Evolutionary conservation across 306 rosid genomes (phyloP).

Genomic region (Trifolium pratense): DNA sequence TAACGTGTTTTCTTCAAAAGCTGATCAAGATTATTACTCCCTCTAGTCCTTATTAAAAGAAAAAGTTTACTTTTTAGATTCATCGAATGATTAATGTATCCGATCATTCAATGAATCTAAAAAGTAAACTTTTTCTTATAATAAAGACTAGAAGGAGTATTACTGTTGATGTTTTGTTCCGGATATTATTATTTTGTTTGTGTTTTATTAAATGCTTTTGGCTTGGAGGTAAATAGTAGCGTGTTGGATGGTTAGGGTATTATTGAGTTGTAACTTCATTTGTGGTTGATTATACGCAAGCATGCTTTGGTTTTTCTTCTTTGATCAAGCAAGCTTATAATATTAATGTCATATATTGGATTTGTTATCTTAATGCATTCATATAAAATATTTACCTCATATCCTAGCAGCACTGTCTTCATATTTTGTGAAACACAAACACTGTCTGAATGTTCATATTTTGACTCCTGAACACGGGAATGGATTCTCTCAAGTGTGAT

Average conservation of each 20-base stretch:
- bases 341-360: not conserved
- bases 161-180: too few relatives aligned
- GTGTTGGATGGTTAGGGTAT: not conserved
- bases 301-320: not conserved
- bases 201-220: not conserved
- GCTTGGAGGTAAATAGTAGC: not conserved
- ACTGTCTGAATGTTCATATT: conserved; percentile 6
- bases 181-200: not conserved
- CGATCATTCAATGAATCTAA: too few relatives aligned
- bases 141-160: not conserved
- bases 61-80: too few relatives aligned
- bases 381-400: not conserved
- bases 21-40: too few relatives aligned
- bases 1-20: too few relatives aligned
- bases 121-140: not conserved
- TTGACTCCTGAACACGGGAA: conserved; percentile 1
- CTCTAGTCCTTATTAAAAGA: too few relatives aligned
- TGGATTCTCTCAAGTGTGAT: too few relatives aligned
- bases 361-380: not conserved
- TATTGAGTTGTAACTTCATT: not conserved
- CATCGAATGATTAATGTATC: too few relatives aligned
- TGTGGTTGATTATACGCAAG: not conserved
- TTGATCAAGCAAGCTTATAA: not conserved
- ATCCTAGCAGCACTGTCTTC: not conserved
- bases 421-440: not conserved